Evolutionary conservation across 2,329 filamentous ascomycete genomes (phyloP), one percentile per base, ranked within the genome.

Genomic region (Talaromyces islandicus): DNA sequence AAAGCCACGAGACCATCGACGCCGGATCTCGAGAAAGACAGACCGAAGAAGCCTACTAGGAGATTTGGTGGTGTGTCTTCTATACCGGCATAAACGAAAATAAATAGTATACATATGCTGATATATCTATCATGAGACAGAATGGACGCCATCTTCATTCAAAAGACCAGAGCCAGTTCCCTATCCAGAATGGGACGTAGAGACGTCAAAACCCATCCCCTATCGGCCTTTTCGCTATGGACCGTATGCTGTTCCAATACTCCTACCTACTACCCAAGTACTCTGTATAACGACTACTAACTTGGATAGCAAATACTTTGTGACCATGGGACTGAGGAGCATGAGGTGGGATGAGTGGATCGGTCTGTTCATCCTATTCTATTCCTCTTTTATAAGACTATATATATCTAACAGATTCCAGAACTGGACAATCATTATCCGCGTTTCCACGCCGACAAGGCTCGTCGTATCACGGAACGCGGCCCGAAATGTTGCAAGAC

Each of bases 371-470:
- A 14, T 11, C 5, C 24, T 21, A 27, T 38, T 11, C 35, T 46
- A 29, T 2, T 14, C 6, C 58, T 19, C 5, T 11, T 27, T 46
- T 21, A 12, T 11, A 6, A 46, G n/a, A 46, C 56, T 54, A 51
- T 54, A 56, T 54, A 51, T 54, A 56, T 46, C 38, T 48, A 48
- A 32, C 19, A 51, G 7, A n/a, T 7, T 19, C 3, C 59, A 81
- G 89, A 95, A 74, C 83, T 95, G 27, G 91, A 95, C 74, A 92
- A 89, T 69, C 83, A 92, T 53, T 95, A 85, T 71, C 81, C 86
- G 0, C 84, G 83, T 57, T 95, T 81, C 70, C 90, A 95, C 73
- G 81, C 81, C 32, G 83, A 88, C 64, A 95, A 95, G 74, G 81
- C 83, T 1, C 76, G 77, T 14, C 84, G 91, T 0, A 89, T 95